These are phyloP conservation scores for Bipolaris victoriae DNA, from an alignment of 2,329 filamentous ascomycete genomes.

Conservation along the genomic window DNA sequence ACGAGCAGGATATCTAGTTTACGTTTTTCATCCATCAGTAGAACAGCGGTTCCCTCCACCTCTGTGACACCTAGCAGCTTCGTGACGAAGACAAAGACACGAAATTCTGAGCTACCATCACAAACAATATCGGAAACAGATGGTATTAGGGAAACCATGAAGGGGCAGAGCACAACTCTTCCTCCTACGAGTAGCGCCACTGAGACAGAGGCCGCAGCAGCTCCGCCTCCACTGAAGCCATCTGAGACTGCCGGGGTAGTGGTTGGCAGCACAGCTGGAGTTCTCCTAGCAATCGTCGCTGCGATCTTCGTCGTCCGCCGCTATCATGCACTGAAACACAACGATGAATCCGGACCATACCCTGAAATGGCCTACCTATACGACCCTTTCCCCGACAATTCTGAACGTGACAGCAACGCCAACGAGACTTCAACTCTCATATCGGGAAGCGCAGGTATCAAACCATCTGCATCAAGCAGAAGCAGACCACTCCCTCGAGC, in stretches of 20 bases:
- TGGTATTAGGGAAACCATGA: not conserved
- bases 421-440: constrained; percentile 32
- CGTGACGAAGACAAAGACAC: not conserved
- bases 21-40: not conserved
- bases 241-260: constrained; percentile 47
- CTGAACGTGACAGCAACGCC: constrained; percentile 1
- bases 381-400: constrained; percentile 32
- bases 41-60: not conserved
- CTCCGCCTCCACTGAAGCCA: constrained; percentile 31
- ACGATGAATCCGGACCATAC: constrained; percentile 31
- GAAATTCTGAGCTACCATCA: not conserved
- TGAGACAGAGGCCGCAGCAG: constrained; percentile 14
- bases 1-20: too few species aligned
- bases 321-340: constrained; percentile 33
- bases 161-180: not conserved
- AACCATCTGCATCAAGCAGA: constrained; percentile 1
- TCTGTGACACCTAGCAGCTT: not conserved
- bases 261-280: constrained; percentile 40
- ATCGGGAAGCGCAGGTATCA: constrained; percentile 28
- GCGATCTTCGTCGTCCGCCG: constrained; percentile 43
- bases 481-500: constrained; percentile 4
- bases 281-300: constrained; percentile 44
- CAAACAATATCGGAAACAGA: not conserved
- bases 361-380: constrained; percentile 45
- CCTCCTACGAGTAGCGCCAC: constrained; percentile 22